A percentile compares a stretch with the other conserved stretches of the same genome.
Conservation (phyloP, 495 filamentous ascomycete species). For the Penicillium cinerascens region DNA sequence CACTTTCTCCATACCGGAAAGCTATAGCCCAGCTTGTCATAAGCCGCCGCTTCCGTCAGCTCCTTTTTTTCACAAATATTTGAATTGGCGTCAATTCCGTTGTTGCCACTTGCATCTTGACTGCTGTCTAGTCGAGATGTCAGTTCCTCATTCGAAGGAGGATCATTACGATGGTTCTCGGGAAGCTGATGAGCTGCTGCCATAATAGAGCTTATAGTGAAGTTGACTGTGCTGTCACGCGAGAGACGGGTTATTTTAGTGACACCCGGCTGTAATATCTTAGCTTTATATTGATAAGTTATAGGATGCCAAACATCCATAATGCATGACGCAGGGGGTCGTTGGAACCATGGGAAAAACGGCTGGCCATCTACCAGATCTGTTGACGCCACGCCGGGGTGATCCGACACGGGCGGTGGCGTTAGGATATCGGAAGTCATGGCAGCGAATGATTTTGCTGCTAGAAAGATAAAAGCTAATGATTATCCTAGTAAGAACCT, state of each 20-base stretch:
- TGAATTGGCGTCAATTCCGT: neutral
- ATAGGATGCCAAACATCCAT: too few relatives aligned
- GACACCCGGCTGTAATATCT: neutral
- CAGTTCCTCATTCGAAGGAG: neutral
- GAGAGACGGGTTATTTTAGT: neutral
- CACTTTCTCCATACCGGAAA: conserved; percentile 63
- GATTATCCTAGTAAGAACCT: too few relatives aligned
- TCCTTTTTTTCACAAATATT: neutral
- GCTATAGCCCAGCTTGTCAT: conserved; percentile 56
- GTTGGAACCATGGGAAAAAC: neutral
- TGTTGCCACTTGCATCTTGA: neutral
- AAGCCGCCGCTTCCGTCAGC: conserved; percentile 17
- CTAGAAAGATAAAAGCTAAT: too few relatives aligned
- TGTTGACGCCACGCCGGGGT: neutral
- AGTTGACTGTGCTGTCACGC: neutral
- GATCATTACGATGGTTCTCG: neutral
- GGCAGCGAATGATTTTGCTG: too few relatives aligned
- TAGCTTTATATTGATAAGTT: neutral
- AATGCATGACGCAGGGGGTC: neutral
- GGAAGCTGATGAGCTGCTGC: neutral
- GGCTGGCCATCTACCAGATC: neutral
- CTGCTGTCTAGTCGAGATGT: too few relatives aligned
- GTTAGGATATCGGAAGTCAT: too few relatives aligned
- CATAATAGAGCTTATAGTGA: neutral
- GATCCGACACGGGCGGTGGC: too few relatives aligned